Evolutionary conservation across 768 basidiomycete genomes (phyloP), one percentile per base, ranked within the genome.

Genomic region (Hysterangium stoloniferum): DNA sequence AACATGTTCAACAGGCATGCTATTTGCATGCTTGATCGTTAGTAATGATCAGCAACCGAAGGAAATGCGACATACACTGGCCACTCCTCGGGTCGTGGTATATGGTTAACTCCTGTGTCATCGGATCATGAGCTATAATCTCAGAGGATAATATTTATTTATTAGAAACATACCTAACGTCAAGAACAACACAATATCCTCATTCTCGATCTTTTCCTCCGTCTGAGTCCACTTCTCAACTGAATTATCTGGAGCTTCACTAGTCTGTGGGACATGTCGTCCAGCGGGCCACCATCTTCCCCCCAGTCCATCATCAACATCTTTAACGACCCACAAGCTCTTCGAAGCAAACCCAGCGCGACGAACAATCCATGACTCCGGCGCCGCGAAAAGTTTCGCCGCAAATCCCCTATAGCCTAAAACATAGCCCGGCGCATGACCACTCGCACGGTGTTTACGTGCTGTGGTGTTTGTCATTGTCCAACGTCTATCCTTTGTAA

Each of bases 41-140:
- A n/a, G n/a, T n/a, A n/a, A n/a, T n/a, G n/a, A n/a, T n/a, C n/a
- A n/a, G n/a, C n/a, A n/a, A n/a, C n/a, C n/a, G n/a, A n/a, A n/a
- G n/a, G n/a, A n/a, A n/a, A n/a, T n/a, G n/a, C n/a, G 33, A 17
- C 33, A 9, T 69, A 86, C 82, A 89, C 86, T 28, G 89, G 86
- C 84, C 84, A 91, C 62, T 90, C 88, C 61, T 91, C 90, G 3
- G 86, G 87, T 55, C 88, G 76, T 22, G 86, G 85, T 45, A 91
- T 81, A 60, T 91, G 89, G 1, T 84, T 90, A 20, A 77, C 78
- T 19, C 85, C 84, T 81, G 55, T 17, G 35, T 46, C 9, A 24
- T 9, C 9, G 12, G 12, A 42, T 9, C 9, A n/a, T 9, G 22
- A 34, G 17, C 9, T 58, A 22, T 40, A 32, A 48, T 38, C 11